Evolutionary conservation across 495 filamentous ascomycete species (phyloP), one percentile per base, ranked within the genome.

Genomic region (Collariella sp.): DNA sequence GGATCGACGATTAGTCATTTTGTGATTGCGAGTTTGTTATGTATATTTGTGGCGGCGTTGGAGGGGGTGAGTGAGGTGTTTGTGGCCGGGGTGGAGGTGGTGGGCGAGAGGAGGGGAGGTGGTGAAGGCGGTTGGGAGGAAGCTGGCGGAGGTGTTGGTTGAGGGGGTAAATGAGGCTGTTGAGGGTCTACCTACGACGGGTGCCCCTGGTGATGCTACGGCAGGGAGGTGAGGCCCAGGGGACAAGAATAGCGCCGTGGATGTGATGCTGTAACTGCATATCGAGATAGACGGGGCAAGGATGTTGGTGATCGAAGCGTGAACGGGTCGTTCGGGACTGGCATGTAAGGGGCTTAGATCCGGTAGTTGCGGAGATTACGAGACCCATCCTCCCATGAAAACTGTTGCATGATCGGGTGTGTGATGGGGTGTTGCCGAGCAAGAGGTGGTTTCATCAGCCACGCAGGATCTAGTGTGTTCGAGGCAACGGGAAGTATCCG

Each of bases 1-100:
- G 94, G 94, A 44, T 91, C 87, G 31, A 95, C 86, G 1, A 99
- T 99, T 56, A 93, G 80, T 60, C 88, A 96, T 61, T 99, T 96
- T 67, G 80, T 80, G 55, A 97, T 99, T 69, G 91, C 89, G 16
- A 95, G 89, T 65, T 57, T 86, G 61, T 66, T 97, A 34, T 91
- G 89, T 62, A 82, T 95, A 5, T 99, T 97, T 69, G 91, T 99
- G 39, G 86, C 89, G 1, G 84, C 76, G 19, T 72, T 99, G 53
- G 94, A 99, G 71, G 83, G 85, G 33, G 76, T 95, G 26, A 91
- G 89, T 55, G 89, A 87, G 68, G 70, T 86, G 29, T 88, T 97
- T 55, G 83, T 94, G 47, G 78, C 81, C 7, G 91, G 91, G 0
- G 82, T 96, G 11, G 83, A 90, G 54, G 84, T 96, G 54, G 79